Evolutionary conservation across 129 eudicot genomes (phyloP), one percentile per base, ranked within the genome.

Genomic region (Flaveria bidentis): DNA sequence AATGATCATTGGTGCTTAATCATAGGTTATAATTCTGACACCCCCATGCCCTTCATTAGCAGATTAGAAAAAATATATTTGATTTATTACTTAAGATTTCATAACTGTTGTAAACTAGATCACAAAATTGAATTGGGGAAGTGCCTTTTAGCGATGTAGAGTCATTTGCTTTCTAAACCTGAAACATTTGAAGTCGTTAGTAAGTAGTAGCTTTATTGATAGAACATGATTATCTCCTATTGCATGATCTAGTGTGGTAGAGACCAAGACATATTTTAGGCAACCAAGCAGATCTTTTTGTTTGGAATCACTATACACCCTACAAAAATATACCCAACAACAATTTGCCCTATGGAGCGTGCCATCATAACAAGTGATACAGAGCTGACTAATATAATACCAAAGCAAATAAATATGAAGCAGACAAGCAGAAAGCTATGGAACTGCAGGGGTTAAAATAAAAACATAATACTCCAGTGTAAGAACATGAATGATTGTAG

Each of bases 1-100:
- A 18, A 68, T 42, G 69, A 77, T 26, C 60, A 16, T 77, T 44
- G 47, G 39, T 78, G 69, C 47, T 67, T 42, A 23, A 67, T 25
- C 58, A 55, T 39, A 65, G 49, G 60, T 55, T 16, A 53, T 10
- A 10, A 18, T 18, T 50, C 36, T 39, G 73, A 66, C 51, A 20
- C 73, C 18, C 68, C 26, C 45, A 33, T 39, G 6, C 14, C 65
- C 44, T 42, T 55, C 18, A 67, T 53, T n/a, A 6, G n/a, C n/a
- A 16, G 56, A 39, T 23, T 76, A 67, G 44, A 63, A 74, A 44
- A 42, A 10, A 44, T 61, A 33, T 61, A 25, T 26, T n/a, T 49
- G 15, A 33, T 14, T 62, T 55, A n/a, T 50, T 50, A 66, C 65
- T 36, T 67, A 3, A 41, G 46, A 67, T 36, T 47, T 52, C 45